Evolutionary conservation across 1,284 basidiomycete genomes (phyloP).

Genomic region (Abortiporus biennis): DNA sequence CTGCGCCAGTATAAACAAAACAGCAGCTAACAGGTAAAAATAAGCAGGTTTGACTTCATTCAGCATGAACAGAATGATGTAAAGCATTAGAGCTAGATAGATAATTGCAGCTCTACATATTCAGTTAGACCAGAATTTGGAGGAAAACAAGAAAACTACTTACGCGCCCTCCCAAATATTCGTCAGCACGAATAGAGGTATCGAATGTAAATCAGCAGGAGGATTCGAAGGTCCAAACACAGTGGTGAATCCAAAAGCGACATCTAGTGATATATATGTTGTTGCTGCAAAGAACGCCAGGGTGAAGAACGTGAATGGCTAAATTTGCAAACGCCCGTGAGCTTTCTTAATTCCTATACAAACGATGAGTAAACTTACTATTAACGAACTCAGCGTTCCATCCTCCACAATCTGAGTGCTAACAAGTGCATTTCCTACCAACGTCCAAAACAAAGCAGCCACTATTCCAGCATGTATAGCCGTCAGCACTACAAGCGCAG

Average conservation of each 20-base stretch:
- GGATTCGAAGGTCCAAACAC: slow-evolving; percentile 58
- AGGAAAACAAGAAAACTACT: slow-evolving; percentile 24
- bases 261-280: slow-evolving; percentile 75
- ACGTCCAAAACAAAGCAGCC: slow-evolving; percentile 68
- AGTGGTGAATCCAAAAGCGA: slow-evolving; percentile 56
- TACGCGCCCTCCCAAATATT: slow-evolving; percentile 81
- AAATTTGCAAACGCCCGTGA: slow-evolving; percentile 1
- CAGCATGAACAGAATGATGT: slow-evolving; percentile 66
- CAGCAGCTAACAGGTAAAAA: slow-evolving; percentile 59
- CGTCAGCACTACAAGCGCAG: slow-evolving; percentile 62
- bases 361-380: slow-evolving; percentile 39
- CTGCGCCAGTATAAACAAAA: slow-evolving; percentile 71
- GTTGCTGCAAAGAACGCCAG: slow-evolving; percentile 64
- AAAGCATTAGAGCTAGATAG: slow-evolving; percentile 70
- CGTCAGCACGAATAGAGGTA: slow-evolving; percentile 73
- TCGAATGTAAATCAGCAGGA: slow-evolving; percentile 48
- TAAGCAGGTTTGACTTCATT: slow-evolving; percentile 69
- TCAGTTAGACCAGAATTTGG: slow-evolving; percentile 2
- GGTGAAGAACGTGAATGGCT: slow-evolving; percentile 62
- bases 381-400: slow-evolving; percentile 64
- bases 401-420: slow-evolving; percentile 83
- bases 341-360: slow-evolving; percentile 1
- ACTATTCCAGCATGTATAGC: slow-evolving; percentile 70
- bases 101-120: slow-evolving; percentile 51
- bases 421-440: slow-evolving; percentile 75